phyloP scores from a whole-genome alignment of 2,329 filamentous ascomycete genomes.

The Amauroascus niger region DNA sequence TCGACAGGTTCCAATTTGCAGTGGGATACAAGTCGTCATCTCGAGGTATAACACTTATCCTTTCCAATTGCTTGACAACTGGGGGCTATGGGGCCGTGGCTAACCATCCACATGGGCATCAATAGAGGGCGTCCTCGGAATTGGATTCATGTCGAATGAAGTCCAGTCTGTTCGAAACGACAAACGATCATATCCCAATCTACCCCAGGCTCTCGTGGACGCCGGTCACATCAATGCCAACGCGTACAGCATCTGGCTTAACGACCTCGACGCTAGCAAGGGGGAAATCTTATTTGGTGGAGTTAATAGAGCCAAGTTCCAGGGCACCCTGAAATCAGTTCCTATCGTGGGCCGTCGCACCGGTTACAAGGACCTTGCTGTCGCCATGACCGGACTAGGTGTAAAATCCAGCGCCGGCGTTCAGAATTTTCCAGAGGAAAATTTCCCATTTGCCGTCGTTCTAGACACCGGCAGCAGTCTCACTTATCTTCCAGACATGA shows the following conservation, averaged over 20 bases:
- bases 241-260: slow-evolving; percentile 66
- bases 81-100: not conserved
- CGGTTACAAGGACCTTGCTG: slow-evolving; percentile 52
- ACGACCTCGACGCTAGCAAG: slow-evolving; percentile 56
- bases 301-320: slow-evolving; percentile 57
- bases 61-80: not conserved
- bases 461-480: slow-evolving; percentile 63
- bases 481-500: slow-evolving; percentile 53
- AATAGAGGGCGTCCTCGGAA: slow-evolving; percentile 67
- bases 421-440: slow-evolving; percentile 11
- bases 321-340: slow-evolving; percentile 54
- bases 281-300: slow-evolving; percentile 68
- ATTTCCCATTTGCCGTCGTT: slow-evolving; percentile 48
- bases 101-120: no score
- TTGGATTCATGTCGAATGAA: slow-evolving; percentile 74
- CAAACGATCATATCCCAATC: slow-evolving; percentile 52
- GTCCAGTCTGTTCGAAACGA: slow-evolving; percentile 52
- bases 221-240: slow-evolving; percentile 54
- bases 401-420: slow-evolving; percentile 19
- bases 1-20: slow-evolving; percentile 50
- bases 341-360: slow-evolving; percentile 47
- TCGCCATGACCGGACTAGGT: slow-evolving; percentile 56
- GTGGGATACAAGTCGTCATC: slow-evolving; percentile 45
- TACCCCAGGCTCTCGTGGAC: slow-evolving; percentile 56
- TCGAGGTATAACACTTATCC: slow-evolving; percentile 8